Base-by-base conservation (phyloP, 1,284 basidiomycete genomes). In the Hypsizygus ulmarius region DNA sequence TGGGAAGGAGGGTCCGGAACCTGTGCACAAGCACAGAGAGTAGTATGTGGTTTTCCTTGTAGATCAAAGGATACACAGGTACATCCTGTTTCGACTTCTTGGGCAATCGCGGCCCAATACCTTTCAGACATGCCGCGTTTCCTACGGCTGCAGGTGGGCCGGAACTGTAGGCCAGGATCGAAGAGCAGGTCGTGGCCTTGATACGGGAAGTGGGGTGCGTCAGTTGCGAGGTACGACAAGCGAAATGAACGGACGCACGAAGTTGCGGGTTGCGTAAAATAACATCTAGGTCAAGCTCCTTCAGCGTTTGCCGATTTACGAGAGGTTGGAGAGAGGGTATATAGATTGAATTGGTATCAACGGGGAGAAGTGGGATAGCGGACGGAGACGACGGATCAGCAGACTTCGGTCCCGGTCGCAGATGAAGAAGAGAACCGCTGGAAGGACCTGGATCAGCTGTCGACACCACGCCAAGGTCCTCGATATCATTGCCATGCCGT, bases 191-290 rank as follows among this genome's bases (percentile, higher is more conserved):
- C 93, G 64, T 97, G 93, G 36, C 93, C 87, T 87, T 55, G 29
- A 53, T 27, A 47, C 39, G 52, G 43, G n/a, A 45, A 33, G 54
- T 48, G 59, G 55, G 32, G 28, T 53, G 9, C 5, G 34, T 5
- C 37, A 52, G 47, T 19, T 39, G 51, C 9, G 41, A 29, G 37
- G 15, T 45, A 46, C 43, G 56, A 11, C 50, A 35, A 56, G 46
- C 60, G 59, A 37, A 51, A 56, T 45, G 42, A 38, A 48, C 42
- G 18, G 43, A 83, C 86, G 70, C 66, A 90, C 87, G 86, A 52
- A 97, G 84, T 66, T 94, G 92, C 18, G 90, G 89, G 63, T 93
- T 93, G 49, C 88, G 82, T 51, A 96, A 76, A 57, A 96, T 93
- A 52, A 88, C 82, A 53, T 86, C 81, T 19, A 95, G 73, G 64